Evolutionary conservation across 768 basidiomycete genomes (phyloP), one percentile per base, ranked within the genome.

Genomic region (Floccularia luteovirens): DNA sequence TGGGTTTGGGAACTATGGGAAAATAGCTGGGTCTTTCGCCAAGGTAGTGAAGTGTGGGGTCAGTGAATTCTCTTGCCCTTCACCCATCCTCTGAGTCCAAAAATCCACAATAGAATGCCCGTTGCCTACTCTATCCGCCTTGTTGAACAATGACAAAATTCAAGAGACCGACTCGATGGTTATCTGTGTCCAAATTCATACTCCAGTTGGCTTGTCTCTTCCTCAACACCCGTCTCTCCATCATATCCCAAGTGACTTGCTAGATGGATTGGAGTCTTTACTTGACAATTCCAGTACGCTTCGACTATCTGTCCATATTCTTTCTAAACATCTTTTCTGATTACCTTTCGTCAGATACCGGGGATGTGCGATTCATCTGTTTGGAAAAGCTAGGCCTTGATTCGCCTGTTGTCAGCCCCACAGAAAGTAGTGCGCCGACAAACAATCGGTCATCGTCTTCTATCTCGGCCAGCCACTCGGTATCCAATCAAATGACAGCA

Each of bases 1-100:
- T 88, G 82, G 81, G 64, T 79, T 19, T 88, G 83, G 82, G 78
- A 84, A 42, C 62, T 61, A 40, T 82, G 81, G 77, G 75, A 82
- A 44, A 72, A 66, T 43, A 79, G 82, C 43, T 86, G 76, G 74
- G 67, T 74, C 1, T 89, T 86, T 60, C 63, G 82, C 31, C 70
- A 69, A 37, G 81, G 80, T 39, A 74, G 72, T 39, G 82, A 87
- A 63, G 81, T 83, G 30, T 86, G 79, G 81, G 77, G 82, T 83
- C 52, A 51, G 73, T 46, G 1, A 20, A 1, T 13, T 31, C 31
- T 22, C 22, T 17, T 10, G 31, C 43, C 31, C 33, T 36, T 31
- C 25, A 23, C 16, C 12, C 1, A 21, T 41, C 10, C 31, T 19
- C 37, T 43, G 20, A 37, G 28, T n/a, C n/a, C n/a, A 16, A 12